These are phyloP conservation scores for Harringtonia lauricola DNA, from an alignment of 2,329 filamentous ascomycete genomes.

Conservation along the genomic window DNA sequence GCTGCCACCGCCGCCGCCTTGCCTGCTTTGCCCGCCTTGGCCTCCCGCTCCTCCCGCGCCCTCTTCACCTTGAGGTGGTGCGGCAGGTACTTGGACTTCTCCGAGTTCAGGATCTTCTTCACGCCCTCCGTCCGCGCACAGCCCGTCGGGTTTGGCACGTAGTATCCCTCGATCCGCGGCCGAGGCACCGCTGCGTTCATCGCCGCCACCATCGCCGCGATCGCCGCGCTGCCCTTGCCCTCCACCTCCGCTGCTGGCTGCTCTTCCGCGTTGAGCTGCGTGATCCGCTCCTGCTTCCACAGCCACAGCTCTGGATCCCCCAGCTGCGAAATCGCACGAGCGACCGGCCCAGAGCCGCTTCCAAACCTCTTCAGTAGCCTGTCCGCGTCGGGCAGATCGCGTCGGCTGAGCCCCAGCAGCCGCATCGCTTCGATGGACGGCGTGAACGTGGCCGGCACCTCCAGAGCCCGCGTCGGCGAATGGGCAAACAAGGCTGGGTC, in stretches of 20 bases:
- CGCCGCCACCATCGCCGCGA: constrained; percentile 13
- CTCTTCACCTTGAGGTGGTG: constrained; percentile 95
- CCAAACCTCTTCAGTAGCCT: constrained; percentile 37
- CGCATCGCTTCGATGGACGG: constrained; percentile 35
- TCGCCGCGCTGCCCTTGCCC: constrained; percentile 15
- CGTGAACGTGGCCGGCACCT: constrained; percentile 31
- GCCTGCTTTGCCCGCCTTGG: constrained; percentile 50
- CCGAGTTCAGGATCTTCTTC: constrained; percentile 91
- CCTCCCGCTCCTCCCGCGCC: constrained; percentile 82
- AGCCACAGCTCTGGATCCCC: constrained; percentile 43
- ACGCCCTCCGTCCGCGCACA: constrained; percentile 85
- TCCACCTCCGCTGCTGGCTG: constrained; percentile 1
- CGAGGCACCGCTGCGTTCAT: constrained; percentile 13
- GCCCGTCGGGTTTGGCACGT: constrained; percentile 76
- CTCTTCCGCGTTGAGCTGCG: constrained; percentile 38
- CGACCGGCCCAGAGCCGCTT: constrained; percentile 21
- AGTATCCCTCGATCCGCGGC: constrained; percentile 52
- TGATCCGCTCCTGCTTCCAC: constrained; percentile 44
- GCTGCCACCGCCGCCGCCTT: constrained; percentile 59
- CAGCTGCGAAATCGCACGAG: constrained; percentile 13
- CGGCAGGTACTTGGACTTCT: constrained; percentile 96
- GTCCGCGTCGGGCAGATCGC: constrained; percentile 36
- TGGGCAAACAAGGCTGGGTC: constrained; percentile 33
- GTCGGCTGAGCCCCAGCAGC: constrained; percentile 28
- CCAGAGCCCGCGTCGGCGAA: constrained; percentile 33